Evolutionary conservation across 352 stramenopile genomes (phyloP), one percentile per base, ranked within the genome.

Genomic region (Phytophthora crassamura): DNA sequence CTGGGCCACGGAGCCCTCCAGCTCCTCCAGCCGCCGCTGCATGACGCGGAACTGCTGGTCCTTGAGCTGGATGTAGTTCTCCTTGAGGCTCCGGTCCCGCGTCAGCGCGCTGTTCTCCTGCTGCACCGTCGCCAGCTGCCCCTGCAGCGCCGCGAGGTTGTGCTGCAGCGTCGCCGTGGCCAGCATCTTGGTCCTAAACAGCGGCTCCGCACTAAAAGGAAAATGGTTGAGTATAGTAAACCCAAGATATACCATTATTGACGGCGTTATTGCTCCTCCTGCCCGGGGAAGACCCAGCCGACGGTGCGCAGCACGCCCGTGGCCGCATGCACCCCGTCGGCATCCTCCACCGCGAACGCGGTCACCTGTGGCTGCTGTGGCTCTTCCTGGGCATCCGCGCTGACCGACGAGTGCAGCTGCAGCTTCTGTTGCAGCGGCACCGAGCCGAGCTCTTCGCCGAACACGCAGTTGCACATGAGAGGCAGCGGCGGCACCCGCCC

Each of bases 1-100:
- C 38, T 72, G 59, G 3, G 80, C 79, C 30, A 90, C 76, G 14
- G 66, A 53, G 12, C 66, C 62, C 45, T 91, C 83, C 36, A 90
- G 53, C 45, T 89, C 83, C 33, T 90, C 83, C 41, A 91, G 64
- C 15, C 83, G 83, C 25, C 80, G 72, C 71, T 91, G 83, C 70
- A 91, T 85, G 14, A 86, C 79, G 71, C 83, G 80, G 46, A 86
- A 78, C 69, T 91, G 83, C 72, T 91, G 83, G 56, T 91, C 83
- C 47, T 88, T 88, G 10, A 84, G 78, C 59, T 89, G 75, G 50
- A 91, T 71, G 65, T 88, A 86, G 67, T 89, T 90, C 52, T 90
- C 83, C 58, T 89, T 89, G n/a, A 91, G 62, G 25, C 71, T 82
- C 49, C 90, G 30, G 46, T 84, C 78, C 39, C 82, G 82, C 4